Conservation (phyloP, 2,329 filamentous ascomycete genomes). For the Diplodia mutila region DNA sequence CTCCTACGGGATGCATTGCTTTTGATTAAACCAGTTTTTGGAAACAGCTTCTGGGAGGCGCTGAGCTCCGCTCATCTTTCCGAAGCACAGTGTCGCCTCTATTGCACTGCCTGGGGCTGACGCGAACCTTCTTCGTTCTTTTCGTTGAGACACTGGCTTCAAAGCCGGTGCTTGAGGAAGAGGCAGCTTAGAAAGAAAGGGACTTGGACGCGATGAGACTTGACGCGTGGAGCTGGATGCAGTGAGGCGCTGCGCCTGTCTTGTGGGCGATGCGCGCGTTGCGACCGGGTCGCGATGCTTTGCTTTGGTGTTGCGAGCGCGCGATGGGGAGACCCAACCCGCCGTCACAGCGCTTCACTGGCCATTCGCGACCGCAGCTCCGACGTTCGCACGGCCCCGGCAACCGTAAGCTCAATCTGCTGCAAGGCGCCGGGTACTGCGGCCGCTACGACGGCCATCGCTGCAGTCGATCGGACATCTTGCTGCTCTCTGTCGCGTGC, state of each 20-base stretch:
- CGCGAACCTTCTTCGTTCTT: not conserved
- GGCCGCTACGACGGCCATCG: no score
- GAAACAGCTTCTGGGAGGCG: not conserved
- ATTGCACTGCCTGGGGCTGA: constrained; percentile 10
- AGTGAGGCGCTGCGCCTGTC: not conserved
- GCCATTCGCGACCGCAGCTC: not conserved
- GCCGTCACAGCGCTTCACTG: not conserved
- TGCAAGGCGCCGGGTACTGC: no score
- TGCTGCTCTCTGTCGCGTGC: no score
- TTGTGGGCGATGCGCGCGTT: not conserved
- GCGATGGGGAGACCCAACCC: not conserved
- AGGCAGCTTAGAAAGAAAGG: not conserved
- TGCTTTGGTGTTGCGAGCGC: not conserved
- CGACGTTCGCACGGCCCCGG: no score
- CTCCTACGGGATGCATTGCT: not conserved
- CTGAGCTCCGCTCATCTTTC: not conserved
- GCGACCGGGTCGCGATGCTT: not conserved
- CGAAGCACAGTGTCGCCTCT: not conserved
- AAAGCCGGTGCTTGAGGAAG: not conserved
- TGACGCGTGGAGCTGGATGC: not conserved
- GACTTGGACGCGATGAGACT: not conserved
- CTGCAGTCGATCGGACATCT: no score
- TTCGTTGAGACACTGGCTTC: not conserved
- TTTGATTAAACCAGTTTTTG: not conserved
- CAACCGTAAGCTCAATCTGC: no score